These are phyloP conservation scores for Pseudozyma pruni DNA, from an alignment of 1,284 basidiomycete species.

Conservation along the genomic window DNA sequence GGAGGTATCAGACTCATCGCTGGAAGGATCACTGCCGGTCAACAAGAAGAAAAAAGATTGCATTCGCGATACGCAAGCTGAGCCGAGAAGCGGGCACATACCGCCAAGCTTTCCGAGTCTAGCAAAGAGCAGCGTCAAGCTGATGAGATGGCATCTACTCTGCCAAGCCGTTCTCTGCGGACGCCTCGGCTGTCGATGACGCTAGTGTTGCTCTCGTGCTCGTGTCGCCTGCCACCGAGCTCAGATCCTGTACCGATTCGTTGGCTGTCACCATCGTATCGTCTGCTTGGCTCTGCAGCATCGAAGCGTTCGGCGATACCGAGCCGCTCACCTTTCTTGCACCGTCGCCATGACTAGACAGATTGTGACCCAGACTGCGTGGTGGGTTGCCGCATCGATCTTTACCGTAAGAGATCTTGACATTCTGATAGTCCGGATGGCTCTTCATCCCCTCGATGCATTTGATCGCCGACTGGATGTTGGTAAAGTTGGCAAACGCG, in stretches of 20 bases:
- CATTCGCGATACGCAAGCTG: too few relatives aligned
- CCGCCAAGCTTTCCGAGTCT: too few relatives aligned
- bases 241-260: slow-evolving; percentile 47
- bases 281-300: slow-evolving; percentile 26
- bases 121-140: too few relatives aligned
- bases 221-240: slow-evolving; percentile 14
- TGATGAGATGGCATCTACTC: too few relatives aligned
- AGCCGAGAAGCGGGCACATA: too few relatives aligned
- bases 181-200: slow-evolving; percentile 2
- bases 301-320: slow-evolving; percentile 32
- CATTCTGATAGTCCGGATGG: slow-evolving; percentile 62
- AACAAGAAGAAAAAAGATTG: too few relatives aligned
- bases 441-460: slow-evolving; percentile 67
- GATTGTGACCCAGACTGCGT: slow-evolving; percentile 43
- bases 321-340: slow-evolving; percentile 35
- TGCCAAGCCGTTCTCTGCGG: slow-evolving; percentile 11
- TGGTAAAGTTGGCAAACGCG: slow-evolving; percentile 67
- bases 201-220: slow-evolving; percentile 4
- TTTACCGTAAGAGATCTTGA: slow-evolving; percentile 66
- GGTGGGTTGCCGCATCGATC: slow-evolving; percentile 65
- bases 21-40: too few relatives aligned
- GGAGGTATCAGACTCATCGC: too few relatives aligned
- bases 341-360: slow-evolving; percentile 15
- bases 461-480: slow-evolving; percentile 67
- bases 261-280: slow-evolving; percentile 52